Conservation (phyloP, 192 early-diverging fungal species). For the Entomortierella parvispora region DNA sequence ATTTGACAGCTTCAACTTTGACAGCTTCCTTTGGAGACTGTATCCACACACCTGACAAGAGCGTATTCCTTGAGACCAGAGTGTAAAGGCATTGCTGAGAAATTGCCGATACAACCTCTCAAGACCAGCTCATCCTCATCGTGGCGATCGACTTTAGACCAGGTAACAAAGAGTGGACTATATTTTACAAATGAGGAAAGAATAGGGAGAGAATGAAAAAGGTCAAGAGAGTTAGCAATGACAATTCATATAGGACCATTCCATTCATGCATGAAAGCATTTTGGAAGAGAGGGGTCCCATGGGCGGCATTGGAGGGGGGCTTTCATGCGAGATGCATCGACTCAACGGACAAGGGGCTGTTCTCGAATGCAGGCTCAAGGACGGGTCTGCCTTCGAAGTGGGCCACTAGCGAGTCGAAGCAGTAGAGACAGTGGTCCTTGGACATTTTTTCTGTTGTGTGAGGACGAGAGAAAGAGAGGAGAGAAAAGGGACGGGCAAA, state of each 20-base stretch:
- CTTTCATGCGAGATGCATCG: no score
- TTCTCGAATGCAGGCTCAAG: conserved; percentile 65
- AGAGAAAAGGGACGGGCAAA: neutral
- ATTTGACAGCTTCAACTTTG: neutral
- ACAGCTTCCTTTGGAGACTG: neutral
- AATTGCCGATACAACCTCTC: conserved; percentile 96
- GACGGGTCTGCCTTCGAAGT: conserved; percentile 58
- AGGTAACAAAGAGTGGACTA: conserved; percentile 89
- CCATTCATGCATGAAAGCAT: neutral
- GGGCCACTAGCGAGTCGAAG: conserved; percentile 77
- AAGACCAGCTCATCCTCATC: conserved; percentile 57
- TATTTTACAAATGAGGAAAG: neutral
- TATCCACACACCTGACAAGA: conserved; percentile 66
- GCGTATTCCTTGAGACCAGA: conserved; percentile 84
- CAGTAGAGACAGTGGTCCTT: conserved; percentile 82
- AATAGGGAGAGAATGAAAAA: neutral
- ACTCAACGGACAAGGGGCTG: conserved; percentile 63
- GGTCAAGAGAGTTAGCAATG: neutral
- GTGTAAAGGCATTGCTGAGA: conserved; percentile 74
- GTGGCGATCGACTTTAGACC: conserved; percentile 64
- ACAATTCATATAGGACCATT: neutral
- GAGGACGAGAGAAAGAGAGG: neutral
- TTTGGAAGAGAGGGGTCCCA: no score
- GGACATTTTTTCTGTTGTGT: conserved; percentile 19
- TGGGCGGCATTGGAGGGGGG: no score